Evolutionary conservation across 169 alveolate genomes (phyloP), one percentile per base, ranked within the genome.

Genomic region (Cryptosporidium baileyi): DNA sequence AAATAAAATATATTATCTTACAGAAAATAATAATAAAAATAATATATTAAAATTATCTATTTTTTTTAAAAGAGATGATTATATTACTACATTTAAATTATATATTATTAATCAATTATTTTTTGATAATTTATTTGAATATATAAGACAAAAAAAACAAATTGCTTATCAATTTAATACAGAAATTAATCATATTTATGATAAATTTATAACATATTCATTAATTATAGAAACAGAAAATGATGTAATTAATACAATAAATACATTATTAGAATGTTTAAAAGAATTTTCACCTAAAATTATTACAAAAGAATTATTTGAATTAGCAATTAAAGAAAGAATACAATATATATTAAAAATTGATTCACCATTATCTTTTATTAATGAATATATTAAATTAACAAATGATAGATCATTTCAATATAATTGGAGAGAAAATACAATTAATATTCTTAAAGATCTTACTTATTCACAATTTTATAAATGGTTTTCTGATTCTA

Each of bases 131-230:
- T 45, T 65, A 1, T 65, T 65, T 47, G 81, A 65, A 30, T 8
- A 45, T 19, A 24, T 65, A 26, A 65, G 81, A 51, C 81, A 65
- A 47, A 65, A 30, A 36, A 65, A 8, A 22, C 81, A 65, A 30
- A 65, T 65, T 45, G 81, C 81, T 30, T 65, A 65, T 17, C 63
- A 65, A 7, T 45, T 65, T 49, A 65, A 65, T 60, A 45, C 81
- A 1, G 63, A 65, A 8, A 44, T 65, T 15, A 26, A 60, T 9
- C 47, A 65, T 15, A 34, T 65, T 1, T 34, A 38, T 7, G 81
- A 65, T 15, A 44, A 19, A 7, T 24, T 26, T 0, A 22, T 65
- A 19, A 44, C 81, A 1, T 65, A 65, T 22, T 65, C 81, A 24
- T 65, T 65, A 19, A 5, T 49, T 1, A 51, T 65, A 30, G 63